Evolutionary conservation across 1,284 basidiomycete genomes (phyloP).

Genomic region (Heterobasidion annosum): DNA sequence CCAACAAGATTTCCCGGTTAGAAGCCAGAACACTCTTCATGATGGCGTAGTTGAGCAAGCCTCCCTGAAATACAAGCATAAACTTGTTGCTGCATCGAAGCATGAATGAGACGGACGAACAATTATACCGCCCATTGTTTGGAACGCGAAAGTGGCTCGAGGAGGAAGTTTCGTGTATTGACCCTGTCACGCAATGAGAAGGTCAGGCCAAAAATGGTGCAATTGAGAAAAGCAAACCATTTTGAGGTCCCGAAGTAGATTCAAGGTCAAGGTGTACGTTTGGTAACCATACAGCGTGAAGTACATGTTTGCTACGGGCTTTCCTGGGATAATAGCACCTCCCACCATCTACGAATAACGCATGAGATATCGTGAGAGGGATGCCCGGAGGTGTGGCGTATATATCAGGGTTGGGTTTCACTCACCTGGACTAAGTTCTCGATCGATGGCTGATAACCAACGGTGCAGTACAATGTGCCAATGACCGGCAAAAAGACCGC

Average conservation of each 20-base stretch:
- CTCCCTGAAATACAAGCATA: background rate
- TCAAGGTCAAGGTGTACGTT: background rate
- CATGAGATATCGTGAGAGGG: too few species aligned
- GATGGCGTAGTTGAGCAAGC: background rate
- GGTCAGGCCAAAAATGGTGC: too few species aligned
- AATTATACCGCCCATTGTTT: background rate
- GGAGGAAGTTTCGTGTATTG: background rate
- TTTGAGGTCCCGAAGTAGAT: background rate
- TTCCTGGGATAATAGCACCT: background rate
- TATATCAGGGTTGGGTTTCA: too few species aligned
- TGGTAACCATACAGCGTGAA: background rate
- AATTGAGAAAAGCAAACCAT: background rate
- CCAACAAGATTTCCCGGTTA: background rate
- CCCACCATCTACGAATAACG: background rate
- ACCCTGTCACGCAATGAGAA: background rate
- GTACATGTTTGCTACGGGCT: background rate
- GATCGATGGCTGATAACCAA: background rate
- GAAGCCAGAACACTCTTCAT: background rate
- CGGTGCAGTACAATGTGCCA: background rate
- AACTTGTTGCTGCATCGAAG: background rate
- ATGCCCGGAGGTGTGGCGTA: too few species aligned
- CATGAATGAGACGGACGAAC: background rate
- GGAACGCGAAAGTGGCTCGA: background rate
- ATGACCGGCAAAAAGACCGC: background rate
- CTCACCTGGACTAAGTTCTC: background rate